A percentile compares a stretch with the other conserved stretches of the same genome.
phyloP scores from a whole-genome alignment of 345 rosid genomes.

The Eutrema yunnanense region DNA sequence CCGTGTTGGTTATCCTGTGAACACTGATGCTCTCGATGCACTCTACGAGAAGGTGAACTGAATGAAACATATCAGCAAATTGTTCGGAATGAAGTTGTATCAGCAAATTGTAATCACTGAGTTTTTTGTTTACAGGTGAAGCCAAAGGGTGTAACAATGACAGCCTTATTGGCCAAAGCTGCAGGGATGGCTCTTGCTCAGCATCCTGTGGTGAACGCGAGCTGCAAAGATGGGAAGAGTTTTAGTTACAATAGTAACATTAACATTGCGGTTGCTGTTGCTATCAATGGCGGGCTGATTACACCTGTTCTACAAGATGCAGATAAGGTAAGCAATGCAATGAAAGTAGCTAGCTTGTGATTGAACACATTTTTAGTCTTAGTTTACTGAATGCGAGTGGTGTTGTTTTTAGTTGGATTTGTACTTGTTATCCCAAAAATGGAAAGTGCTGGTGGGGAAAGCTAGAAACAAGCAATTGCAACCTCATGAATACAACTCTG shows the following conservation, averaged over 20 bases:
- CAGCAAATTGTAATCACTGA: neutral
- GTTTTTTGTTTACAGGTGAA: conserved; percentile 49
- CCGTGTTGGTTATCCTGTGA: conserved; percentile 85
- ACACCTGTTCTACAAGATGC: conserved; percentile 97
- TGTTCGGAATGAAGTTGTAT: neutral
- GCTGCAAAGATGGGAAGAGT: conserved; percentile 85
- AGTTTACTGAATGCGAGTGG: neutral
- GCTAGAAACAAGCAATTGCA: conserved; percentile 86
- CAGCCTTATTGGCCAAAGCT: conserved; percentile 88
- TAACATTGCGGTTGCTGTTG: conserved; percentile 94
- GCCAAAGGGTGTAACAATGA: conserved; percentile 96
- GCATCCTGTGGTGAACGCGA: conserved; percentile 89
- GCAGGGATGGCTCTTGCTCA: conserved; percentile 90
- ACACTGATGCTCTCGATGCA: conserved; percentile 78
- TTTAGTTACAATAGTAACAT: conserved; percentile 61
- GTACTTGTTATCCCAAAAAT: conserved; percentile 77
- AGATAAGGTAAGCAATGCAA: conserved; percentile 54
- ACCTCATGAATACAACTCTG: conserved; percentile 94
- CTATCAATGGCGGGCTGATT: conserved; percentile 86
- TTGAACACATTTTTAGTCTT: neutral
- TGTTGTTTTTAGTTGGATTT: conserved; percentile 60
- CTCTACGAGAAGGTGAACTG: conserved; percentile 65
- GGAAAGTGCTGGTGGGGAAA: conserved; percentile 95
- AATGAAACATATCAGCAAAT: neutral
- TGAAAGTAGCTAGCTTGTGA: conserved; percentile 9